phyloP scores from a whole-genome alignment of 305 asterid species.

The Petunia hybrid region DNA sequence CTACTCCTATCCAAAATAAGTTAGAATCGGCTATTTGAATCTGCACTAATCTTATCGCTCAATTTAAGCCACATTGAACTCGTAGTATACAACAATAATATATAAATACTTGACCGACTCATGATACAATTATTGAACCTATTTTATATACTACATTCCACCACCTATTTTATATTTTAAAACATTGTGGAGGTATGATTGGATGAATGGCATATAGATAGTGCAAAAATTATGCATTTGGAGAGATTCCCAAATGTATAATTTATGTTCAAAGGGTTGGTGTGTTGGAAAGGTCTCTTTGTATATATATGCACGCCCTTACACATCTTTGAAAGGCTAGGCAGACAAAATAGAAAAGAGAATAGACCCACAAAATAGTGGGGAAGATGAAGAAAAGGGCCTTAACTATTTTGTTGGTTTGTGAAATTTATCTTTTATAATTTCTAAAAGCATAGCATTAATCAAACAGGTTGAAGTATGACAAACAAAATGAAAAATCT shows the following conservation, averaged over 20 bases:
- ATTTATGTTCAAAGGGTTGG: background rate
- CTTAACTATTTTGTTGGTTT: background rate
- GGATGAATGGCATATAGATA: no score
- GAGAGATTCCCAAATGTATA: background rate
- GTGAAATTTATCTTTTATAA: background rate
- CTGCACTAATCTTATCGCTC: no score
- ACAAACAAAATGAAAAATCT: conserved; percentile 6
- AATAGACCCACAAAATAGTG: background rate
- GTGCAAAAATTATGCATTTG: background rate
- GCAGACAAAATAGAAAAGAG: background rate
- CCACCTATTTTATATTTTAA: no score
- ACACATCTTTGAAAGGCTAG: background rate
- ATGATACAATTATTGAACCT: no score
- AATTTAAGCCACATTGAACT: no score
- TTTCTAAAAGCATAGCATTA: background rate
- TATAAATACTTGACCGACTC: no score
- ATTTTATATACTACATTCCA: no score
- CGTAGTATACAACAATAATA: no score
- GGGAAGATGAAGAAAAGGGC: conserved; percentile 3
- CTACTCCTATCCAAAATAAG: no score
- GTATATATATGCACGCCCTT: background rate
- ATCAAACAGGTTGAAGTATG: background rate
- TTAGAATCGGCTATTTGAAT: no score
- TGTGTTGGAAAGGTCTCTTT: background rate
- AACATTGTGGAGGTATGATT: no score